phyloP scores from a whole-genome alignment of 768 basidiomycete genomes.

The Pisolithus sp. region DNA sequence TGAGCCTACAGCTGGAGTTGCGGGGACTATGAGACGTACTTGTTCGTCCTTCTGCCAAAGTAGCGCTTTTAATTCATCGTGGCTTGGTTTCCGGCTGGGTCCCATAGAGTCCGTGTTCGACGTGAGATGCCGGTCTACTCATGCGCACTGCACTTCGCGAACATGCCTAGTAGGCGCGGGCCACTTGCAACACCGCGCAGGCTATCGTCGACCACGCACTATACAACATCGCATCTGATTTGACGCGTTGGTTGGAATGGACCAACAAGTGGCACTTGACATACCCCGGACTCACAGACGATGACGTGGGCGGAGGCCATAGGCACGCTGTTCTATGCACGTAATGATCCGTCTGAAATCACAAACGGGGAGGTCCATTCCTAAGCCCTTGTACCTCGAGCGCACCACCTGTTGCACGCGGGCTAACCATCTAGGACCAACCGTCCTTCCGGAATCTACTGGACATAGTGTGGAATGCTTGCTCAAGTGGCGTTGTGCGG shows the following conservation, averaged over 20 bases:
- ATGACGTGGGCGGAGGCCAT: background rate
- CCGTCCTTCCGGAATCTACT: constrained; percentile 68
- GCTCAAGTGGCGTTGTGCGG: constrained; percentile 78
- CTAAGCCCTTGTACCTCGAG: constrained; percentile 13
- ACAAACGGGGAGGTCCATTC: constrained; percentile 24
- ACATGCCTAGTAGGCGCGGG: too few species aligned
- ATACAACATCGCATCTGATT: too few species aligned
- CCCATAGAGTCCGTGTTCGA: too few species aligned
- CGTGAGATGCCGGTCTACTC: too few species aligned
- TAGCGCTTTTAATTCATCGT: constrained; percentile 13
- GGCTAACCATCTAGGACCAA: constrained; percentile 87
- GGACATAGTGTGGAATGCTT: constrained; percentile 48
- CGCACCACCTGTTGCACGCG: constrained; percentile 25
- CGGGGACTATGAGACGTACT: constrained; percentile 9
- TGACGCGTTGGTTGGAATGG: too few species aligned
- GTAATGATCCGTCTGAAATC: background rate
- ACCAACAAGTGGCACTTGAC: too few species aligned
- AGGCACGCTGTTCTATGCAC: constrained; percentile 1
- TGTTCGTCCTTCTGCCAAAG: constrained; percentile 24
- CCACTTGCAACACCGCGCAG: too few species aligned
- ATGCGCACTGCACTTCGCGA: too few species aligned
- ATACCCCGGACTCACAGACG: too few species aligned
- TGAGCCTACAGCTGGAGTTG: background rate
- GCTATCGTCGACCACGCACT: too few species aligned
- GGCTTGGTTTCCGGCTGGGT: background rate